phyloP scores from a whole-genome alignment of 345 rosid species.

The Murraya koenigii region DNA sequence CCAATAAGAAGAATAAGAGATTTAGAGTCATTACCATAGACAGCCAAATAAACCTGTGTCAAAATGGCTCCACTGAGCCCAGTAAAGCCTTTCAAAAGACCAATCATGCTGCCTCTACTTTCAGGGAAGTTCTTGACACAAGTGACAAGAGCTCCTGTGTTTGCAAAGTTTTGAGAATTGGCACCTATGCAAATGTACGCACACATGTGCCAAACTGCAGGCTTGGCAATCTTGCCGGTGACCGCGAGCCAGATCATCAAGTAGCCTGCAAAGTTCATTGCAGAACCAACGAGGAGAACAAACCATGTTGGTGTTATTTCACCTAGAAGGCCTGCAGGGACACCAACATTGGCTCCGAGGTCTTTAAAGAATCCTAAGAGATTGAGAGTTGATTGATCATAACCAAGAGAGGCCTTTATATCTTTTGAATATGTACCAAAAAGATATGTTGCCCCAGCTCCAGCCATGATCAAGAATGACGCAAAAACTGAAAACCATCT shows the following conservation, averaged over 20 bases:
- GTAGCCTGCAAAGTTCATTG: slow-evolving; percentile 78
- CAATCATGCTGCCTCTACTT: slow-evolving; percentile 77
- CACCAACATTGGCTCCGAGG: slow-evolving; percentile 84
- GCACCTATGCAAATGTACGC: slow-evolving; percentile 75
- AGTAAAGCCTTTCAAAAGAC: slow-evolving; percentile 74
- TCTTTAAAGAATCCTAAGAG: slow-evolving; percentile 83
- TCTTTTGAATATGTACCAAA: slow-evolving; percentile 81
- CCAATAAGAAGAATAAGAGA: slow-evolving; percentile 72
- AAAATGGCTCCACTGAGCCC: slow-evolving; percentile 85
- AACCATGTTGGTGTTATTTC: slow-evolving; percentile 92
- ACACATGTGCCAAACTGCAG: slow-evolving; percentile 85
- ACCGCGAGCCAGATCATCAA: slow-evolving; percentile 86
- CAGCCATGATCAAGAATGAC: slow-evolving; percentile 81
- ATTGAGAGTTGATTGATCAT: slow-evolving; percentile 79
- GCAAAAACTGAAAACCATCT: slow-evolving; percentile 95
- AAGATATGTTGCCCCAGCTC: slow-evolving; percentile 85
- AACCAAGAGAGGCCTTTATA: slow-evolving; percentile 69
- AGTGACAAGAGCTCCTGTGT: slow-evolving; percentile 84
- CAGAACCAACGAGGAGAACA: slow-evolving; percentile 71
- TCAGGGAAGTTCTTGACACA: slow-evolving; percentile 87
- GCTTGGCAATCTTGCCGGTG: slow-evolving; percentile 57
- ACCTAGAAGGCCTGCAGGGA: slow-evolving; percentile 72
- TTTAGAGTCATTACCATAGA: slow-evolving; percentile 72
- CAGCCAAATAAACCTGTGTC: slow-evolving; percentile 78
- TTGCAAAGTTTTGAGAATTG: slow-evolving; percentile 83